Evolutionary conservation across 2,329 filamentous ascomycete genomes (phyloP).

Genomic region (Neopestalotiopsis clavispora): DNA sequence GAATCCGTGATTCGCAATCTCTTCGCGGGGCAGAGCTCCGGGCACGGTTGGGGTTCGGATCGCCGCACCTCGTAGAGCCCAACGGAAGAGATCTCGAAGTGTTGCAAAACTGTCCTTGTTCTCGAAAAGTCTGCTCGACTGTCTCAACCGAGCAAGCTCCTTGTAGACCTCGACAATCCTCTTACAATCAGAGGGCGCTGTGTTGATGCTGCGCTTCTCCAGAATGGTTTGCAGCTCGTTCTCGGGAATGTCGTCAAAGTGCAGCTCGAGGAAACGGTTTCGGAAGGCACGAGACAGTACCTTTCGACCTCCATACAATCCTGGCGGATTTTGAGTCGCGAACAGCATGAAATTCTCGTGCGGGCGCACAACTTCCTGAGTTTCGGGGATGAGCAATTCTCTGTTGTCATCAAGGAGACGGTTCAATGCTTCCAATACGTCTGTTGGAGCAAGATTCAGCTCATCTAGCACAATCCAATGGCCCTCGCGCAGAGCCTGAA

Average conservation of each 20-base stretch:
- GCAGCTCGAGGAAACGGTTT: slow-evolving; percentile 94
- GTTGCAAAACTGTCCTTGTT: slow-evolving; percentile 98
- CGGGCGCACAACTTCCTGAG: slow-evolving; percentile 89
- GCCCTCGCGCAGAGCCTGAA: slow-evolving; percentile 88
- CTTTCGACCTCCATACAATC: slow-evolving; percentile 93
- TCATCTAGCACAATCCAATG: slow-evolving; percentile 99
- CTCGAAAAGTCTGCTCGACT: slow-evolving; percentile 91
- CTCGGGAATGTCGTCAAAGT: slow-evolving; percentile 98
- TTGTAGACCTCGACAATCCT: slow-evolving; percentile 94
- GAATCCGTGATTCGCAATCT: slow-evolving; percentile 90
- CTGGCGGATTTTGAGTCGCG: slow-evolving; percentile 95
- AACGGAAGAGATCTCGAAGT: slow-evolving; percentile 91
- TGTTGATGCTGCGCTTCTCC: slow-evolving; percentile 81
- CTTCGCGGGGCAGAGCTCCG: slow-evolving; percentile 56
- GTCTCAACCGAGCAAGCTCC: slow-evolving; percentile 85
- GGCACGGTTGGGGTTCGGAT: slow-evolving; percentile 47
- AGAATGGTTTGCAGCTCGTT: slow-evolving; percentile 91
- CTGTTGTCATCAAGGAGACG: slow-evolving; percentile 94
- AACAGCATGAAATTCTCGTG: slow-evolving; percentile 98
- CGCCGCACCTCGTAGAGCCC: slow-evolving; percentile 86
- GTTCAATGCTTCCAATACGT: slow-evolving; percentile 95
- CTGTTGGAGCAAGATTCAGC: slow-evolving; percentile 93
- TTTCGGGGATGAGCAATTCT: slow-evolving; percentile 94
- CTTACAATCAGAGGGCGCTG: slow-evolving; percentile 88
- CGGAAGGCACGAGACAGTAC: slow-evolving; percentile 91